A percentile compares a stretch with the other conserved stretches of the same genome.
These are phyloP conservation scores for Cyberlindnera amylophila DNA, from an alignment of 805 yeast species.

Conservation along the genomic window DNA sequence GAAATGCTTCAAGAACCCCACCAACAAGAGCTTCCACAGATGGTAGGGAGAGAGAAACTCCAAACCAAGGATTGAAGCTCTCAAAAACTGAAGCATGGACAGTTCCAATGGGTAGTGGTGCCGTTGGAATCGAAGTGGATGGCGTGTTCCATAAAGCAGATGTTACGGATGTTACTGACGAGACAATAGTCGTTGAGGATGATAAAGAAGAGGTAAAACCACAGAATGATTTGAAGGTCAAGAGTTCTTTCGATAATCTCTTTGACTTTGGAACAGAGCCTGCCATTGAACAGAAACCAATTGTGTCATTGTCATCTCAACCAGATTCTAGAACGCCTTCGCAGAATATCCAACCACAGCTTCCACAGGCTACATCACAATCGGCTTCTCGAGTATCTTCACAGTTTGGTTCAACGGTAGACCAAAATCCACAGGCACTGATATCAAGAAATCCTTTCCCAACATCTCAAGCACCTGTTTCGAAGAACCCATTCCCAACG, in stretches of 20 bases:
- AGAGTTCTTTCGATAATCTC: constrained; percentile 20
- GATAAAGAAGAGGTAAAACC: neutral
- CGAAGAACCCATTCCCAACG: constrained; percentile 21
- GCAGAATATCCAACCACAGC: neutral
- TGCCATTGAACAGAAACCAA: neutral
- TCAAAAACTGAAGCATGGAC: constrained; percentile 25
- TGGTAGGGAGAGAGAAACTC: neutral
- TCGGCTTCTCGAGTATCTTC: neutral
- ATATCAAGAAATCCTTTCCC: constrained; percentile 24
- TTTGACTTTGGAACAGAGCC: constrained; percentile 13
- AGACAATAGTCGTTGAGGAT: neutral
- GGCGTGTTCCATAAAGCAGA: constrained; percentile 22
- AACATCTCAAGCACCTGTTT: neutral
- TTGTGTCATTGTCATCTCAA: neutral
- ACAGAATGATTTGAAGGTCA: constrained; percentile 4
- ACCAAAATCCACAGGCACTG: neutral
- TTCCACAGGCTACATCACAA: too few relatives aligned
- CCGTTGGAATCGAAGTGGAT: constrained; percentile 11
- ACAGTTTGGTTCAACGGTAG: neutral
- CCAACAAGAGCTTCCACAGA: neutral
- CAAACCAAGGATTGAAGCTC: constrained; percentile 15
- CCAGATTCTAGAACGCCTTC: constrained; percentile 2
- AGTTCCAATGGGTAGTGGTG: constrained; percentile 1
- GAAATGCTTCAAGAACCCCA: constrained; percentile 3
- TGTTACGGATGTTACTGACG: neutral